Evolutionary conservation across 176 grass and related monocot species (phyloP).

Genomic region (Rhynchospora pubera): DNA sequence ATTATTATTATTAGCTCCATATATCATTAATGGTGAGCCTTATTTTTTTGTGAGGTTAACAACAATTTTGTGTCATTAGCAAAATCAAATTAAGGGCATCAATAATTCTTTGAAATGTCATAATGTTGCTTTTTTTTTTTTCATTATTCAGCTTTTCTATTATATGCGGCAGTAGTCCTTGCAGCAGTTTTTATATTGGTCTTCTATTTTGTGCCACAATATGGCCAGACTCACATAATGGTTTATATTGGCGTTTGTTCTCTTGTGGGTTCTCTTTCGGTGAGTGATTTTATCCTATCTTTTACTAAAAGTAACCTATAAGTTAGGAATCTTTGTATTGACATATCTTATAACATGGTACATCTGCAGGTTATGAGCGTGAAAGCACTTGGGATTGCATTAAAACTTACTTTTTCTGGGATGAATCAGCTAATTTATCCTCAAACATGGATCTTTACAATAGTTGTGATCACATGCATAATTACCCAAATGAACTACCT

Average conservation of each 20-base stretch:
- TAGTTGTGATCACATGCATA: slow-evolving; percentile 72
- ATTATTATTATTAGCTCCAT: neutral
- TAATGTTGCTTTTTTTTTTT: slow-evolving; percentile 18
- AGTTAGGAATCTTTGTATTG: neutral
- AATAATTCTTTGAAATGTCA: neutral
- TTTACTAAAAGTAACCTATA: neutral
- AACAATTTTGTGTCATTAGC: neutral
- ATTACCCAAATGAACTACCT: slow-evolving; percentile 96
- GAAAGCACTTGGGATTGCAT: slow-evolving; percentile 93
- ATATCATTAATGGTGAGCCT: neutral
- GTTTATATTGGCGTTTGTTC: slow-evolving; percentile 96
- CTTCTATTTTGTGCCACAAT: slow-evolving; percentile 69
- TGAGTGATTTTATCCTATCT: slow-evolving; percentile 33
- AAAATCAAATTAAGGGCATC: neutral
- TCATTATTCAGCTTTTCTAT: slow-evolving; percentile 56
- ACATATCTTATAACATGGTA: slow-evolving; percentile 14
- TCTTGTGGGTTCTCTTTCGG: slow-evolving; percentile 90
- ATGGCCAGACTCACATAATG: slow-evolving; percentile 96
- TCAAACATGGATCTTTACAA: slow-evolving; percentile 82
- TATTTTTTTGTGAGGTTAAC: neutral
- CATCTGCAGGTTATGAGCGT: slow-evolving; percentile 90
- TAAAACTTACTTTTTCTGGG: slow-evolving; percentile 93
- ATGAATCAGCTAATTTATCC: slow-evolving; percentile 92
- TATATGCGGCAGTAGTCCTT: slow-evolving; percentile 64
- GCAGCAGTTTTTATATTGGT: slow-evolving; percentile 68